Evolutionary conservation across 2,329 filamentous ascomycete species (phyloP), one percentile per base, ranked within the genome.

Genomic region (Nemania sp.): DNA sequence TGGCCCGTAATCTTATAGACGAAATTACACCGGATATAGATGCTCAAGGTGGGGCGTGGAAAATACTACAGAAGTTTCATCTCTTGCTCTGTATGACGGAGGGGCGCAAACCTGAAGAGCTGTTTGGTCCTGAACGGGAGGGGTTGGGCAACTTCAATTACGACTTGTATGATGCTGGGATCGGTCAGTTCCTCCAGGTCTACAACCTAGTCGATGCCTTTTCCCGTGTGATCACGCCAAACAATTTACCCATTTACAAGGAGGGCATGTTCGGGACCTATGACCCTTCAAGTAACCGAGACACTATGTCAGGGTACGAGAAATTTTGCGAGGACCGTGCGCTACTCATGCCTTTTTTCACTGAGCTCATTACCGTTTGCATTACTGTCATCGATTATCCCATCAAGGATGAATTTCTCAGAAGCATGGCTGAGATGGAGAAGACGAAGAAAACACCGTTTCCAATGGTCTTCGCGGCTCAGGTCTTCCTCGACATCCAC

Each of bases 401-500:
- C 0, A 61, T 67, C 8, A 57, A 72, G 36, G 74, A 77, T 47
- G 70, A 72, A 49, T 64, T 75, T 26, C 63, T 70, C 2, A 68
- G 70, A 1, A 68, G 68, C 2, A 62, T 75, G 14, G 59, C 60
- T 17, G 60, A 70, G 30, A 55, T 73, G 22, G 59, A 64, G 19
- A 55, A 63, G 5, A 73, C 68, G 0, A 39, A 54, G 1, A 39
- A 66, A 3, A 48, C 73, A 2, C 61, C 73, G 0, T 66, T 75
- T 31, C 69, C 63, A 53, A 64, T 73, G 15, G 61, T 70, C 3
- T 77, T 77, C 49, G 72, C 72, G 9, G 62, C 67, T 2, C 73
- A 77, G 46, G 52, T 74, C 14, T 72, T 71, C 49, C 68, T 77
- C 3, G 75, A 77, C 37, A 71, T 75, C 26, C 68, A 74, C 14